Evolutionary conservation across 176 grass and related monocot species (phyloP).

Genomic region (Eremochloa ophiuroides): DNA sequence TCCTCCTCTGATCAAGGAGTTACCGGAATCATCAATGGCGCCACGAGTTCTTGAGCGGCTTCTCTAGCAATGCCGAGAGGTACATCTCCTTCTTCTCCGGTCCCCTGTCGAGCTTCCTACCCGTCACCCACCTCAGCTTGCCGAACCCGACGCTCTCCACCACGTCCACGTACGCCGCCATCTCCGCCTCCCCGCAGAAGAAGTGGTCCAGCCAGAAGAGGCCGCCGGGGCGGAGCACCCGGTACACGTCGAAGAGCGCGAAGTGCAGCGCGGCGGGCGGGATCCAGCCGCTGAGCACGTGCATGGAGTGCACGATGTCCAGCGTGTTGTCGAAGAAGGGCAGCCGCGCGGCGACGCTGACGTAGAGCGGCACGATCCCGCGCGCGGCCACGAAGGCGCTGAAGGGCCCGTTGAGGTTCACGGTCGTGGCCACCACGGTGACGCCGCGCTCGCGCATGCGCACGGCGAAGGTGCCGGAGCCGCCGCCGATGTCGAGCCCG

Average conservation of each 20-base stretch:
- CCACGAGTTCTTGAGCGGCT: not conserved
- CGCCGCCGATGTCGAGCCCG: conserved; percentile 57
- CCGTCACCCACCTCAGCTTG: not conserved
- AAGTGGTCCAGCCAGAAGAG: conserved; percentile 19
- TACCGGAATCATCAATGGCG: too few species aligned
- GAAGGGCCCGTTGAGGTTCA: conserved; percentile 68
- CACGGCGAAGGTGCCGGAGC: conserved; percentile 41
- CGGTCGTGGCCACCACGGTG: conserved; percentile 44
- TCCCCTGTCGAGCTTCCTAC: not conserved
- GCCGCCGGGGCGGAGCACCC: conserved; percentile 48
- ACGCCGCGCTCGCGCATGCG: conserved; percentile 45
- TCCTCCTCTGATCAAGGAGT: too few species aligned
- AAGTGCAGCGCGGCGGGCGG: conserved; percentile 13
- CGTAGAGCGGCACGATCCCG: conserved; percentile 44
- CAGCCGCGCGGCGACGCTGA: conserved; percentile 31
- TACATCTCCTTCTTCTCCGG: conserved; percentile 5
- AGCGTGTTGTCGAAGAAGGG: conserved; percentile 63
- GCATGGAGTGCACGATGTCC: conserved; percentile 82
- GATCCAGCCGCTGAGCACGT: conserved; percentile 67
- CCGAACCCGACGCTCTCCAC: conserved; percentile 4
- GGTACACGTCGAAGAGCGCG: conserved; percentile 43
- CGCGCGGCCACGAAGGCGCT: conserved; percentile 50
- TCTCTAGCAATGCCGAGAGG: conserved; percentile 4
- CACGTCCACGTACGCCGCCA: conserved; percentile 6
- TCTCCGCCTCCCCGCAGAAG: not conserved